phyloP scores from a whole-genome alignment of 192 early-diverging fungal genomes.

The Allomyces javanicus region DNA sequence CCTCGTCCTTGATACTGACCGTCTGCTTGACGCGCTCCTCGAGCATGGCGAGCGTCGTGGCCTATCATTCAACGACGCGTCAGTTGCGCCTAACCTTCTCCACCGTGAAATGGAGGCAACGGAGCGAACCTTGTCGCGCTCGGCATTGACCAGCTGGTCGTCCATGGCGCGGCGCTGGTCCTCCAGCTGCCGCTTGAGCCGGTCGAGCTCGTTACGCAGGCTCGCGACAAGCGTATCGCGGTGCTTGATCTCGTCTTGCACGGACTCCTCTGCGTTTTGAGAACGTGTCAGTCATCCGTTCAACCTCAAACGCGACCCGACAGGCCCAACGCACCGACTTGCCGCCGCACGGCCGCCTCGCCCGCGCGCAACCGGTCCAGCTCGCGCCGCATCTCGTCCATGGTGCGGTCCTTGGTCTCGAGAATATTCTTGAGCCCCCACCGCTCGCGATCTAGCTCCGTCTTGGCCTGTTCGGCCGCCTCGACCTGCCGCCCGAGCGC shows the following conservation, averaged over 20 bases:
- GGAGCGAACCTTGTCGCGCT: slow-evolving; percentile 22
- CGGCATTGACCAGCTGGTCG: slow-evolving; percentile 9
- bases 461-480: neutral
- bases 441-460: neutral
- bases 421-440: slow-evolving; percentile 2
- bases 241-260: slow-evolving; percentile 8
- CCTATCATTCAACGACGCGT: slow-evolving; percentile 10
- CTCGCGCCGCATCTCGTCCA: slow-evolving; percentile 2
- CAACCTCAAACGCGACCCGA: no score
- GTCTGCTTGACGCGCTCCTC: slow-evolving; percentile 22
- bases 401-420: neutral
- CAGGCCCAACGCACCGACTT: neutral
- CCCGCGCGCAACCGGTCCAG: slow-evolving; percentile 2
- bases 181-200: slow-evolving; percentile 8
- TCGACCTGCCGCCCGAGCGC: neutral
- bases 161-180: slow-evolving; percentile 5
- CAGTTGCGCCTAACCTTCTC: neutral
- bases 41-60: slow-evolving; percentile 15
- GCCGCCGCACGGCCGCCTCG: neutral
- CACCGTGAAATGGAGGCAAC: slow-evolving; percentile 1
- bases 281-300: no score
- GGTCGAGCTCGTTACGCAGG: slow-evolving; percentile 8
- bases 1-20: slow-evolving; percentile 20
- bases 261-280: neutral
- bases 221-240: slow-evolving; percentile 9